Conservation (phyloP, 345 rosid species). For the Atalantia buxifolia region DNA sequence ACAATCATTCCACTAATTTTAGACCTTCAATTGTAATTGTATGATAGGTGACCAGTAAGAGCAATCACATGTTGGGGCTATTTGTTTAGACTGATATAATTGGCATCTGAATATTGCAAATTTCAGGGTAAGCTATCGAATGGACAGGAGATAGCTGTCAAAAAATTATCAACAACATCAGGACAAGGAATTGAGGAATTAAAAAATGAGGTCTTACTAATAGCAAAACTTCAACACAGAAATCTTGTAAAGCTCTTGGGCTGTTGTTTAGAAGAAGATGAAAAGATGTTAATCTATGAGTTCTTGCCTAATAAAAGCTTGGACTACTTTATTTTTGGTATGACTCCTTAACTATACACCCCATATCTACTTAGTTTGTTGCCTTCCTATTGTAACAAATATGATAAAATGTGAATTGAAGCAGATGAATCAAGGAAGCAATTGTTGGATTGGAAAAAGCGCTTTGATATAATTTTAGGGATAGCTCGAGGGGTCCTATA, state of each 20-base stretch:
- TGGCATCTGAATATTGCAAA: background rate
- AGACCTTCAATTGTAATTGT: too few relatives aligned
- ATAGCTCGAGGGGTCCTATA: conserved; percentile 34
- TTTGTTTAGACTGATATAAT: background rate
- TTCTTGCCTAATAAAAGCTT: conserved; percentile 35
- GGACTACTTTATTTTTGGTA: conserved; percentile 31
- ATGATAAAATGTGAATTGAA: background rate
- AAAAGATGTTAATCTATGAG: conserved; percentile 33
- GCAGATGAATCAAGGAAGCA: conserved; percentile 1
- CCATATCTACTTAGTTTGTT: background rate
- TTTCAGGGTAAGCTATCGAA: conserved; percentile 4
- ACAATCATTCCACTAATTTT: too few relatives aligned
- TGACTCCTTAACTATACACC: background rate
- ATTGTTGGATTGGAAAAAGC: conserved; percentile 22
- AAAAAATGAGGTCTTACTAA: conserved; percentile 11
- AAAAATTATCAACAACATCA: background rate
- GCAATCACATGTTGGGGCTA: background rate
- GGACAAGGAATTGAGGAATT: conserved; percentile 4
- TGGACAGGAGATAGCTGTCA: background rate
- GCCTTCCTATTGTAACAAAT: background rate
- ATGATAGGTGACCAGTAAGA: background rate
- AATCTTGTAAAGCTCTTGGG: conserved; percentile 11
- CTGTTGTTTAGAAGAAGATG: conserved; percentile 23
- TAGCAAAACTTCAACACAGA: conserved; percentile 9
- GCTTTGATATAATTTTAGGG: conserved; percentile 27